Evolutionary conservation across 2,329 filamentous ascomycete species (phyloP).

Genomic region (Fusarium mexicanum): DNA sequence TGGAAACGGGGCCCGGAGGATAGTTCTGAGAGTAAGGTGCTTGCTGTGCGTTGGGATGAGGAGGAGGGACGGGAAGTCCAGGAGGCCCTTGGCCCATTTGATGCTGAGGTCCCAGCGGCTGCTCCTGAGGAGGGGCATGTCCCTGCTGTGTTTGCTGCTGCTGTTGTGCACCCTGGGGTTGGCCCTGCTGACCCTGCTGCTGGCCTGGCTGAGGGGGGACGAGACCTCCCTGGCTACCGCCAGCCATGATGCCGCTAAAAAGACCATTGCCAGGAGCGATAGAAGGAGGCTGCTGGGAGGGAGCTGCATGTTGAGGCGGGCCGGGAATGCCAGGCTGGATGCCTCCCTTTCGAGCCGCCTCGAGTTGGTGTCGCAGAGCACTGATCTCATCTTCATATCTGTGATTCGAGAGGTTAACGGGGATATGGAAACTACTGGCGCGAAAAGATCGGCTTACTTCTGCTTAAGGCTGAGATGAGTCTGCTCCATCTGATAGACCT

Average conservation of each 20-base stretch:
- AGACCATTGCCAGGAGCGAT: slow-evolving; percentile 92
- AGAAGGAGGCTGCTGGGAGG: slow-evolving; percentile 85
- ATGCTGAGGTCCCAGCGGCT: slow-evolving; percentile 61
- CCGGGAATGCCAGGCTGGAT: slow-evolving; percentile 70
- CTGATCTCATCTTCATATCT: slow-evolving; percentile 95
- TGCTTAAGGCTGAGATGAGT: slow-evolving; percentile 87
- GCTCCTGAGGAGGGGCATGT: slow-evolving; percentile 75
- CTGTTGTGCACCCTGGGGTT: slow-evolving; percentile 60
- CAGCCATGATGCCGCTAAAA: slow-evolving; percentile 96
- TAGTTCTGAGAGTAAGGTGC: slow-evolving; percentile 79
- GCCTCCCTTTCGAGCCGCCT: slow-evolving; percentile 72
- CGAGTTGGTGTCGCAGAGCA: slow-evolving; percentile 87
- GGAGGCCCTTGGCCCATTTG: slow-evolving; percentile 80
- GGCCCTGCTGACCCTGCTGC: slow-evolving; percentile 61
- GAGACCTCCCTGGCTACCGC: slow-evolving; percentile 82
- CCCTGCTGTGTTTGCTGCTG: slow-evolving; percentile 47
- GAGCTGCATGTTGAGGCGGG: slow-evolving; percentile 78
- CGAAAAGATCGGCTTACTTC: slow-evolving; percentile 71
- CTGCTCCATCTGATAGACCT: slow-evolving; percentile 93
- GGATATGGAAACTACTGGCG: neutral
- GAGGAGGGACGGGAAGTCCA: slow-evolving; percentile 66
- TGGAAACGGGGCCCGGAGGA: slow-evolving; percentile 65
- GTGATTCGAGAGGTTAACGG: slow-evolving; percentile 7
- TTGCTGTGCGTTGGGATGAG: slow-evolving; percentile 71
- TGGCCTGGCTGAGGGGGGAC: slow-evolving; percentile 79